Conservation (phyloP, 2,329 filamentous ascomycete species). For the Paraconiothyrium sp. region DNA sequence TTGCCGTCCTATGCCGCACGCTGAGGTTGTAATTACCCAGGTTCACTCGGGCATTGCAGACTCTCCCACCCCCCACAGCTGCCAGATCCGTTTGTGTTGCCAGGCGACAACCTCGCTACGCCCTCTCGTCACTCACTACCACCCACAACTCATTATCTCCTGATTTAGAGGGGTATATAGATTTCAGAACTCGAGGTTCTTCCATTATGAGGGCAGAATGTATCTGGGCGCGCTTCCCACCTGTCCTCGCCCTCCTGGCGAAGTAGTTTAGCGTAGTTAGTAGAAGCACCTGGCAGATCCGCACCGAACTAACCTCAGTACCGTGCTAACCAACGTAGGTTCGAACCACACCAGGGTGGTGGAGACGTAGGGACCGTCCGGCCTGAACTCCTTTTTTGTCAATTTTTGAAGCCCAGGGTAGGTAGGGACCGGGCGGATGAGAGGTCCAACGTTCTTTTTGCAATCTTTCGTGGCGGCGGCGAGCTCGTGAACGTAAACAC, state of each 20-base stretch:
- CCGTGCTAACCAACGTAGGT: conserved; percentile 5
- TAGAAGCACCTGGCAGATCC: conserved; percentile 7
- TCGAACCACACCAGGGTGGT: background rate
- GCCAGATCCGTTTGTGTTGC: conserved; percentile 1
- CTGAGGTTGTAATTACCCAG: background rate
- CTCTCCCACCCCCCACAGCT: background rate
- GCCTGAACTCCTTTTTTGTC: background rate
- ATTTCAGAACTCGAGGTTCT: background rate
- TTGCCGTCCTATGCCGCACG: too few relatives aligned
- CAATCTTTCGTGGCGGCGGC: background rate
- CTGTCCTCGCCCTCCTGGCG: background rate
- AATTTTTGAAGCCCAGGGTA: background rate
- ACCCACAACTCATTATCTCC: background rate
- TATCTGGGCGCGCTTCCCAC: conserved; percentile 1
- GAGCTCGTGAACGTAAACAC: background rate
- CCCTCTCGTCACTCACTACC: background rate
- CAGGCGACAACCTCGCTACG: background rate
- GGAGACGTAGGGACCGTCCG: conserved; percentile 7
- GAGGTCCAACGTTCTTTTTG: background rate
- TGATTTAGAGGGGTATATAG: background rate
- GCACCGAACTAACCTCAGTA: background rate
- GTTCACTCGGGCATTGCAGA: background rate
- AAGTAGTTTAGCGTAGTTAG: background rate
- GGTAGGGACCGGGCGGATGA: background rate
- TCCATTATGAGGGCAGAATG: background rate